These are phyloP conservation scores for Actinomortierella ambigua DNA, from an alignment of 371 early-diverging fungal species.

Conservation along the genomic window DNA sequence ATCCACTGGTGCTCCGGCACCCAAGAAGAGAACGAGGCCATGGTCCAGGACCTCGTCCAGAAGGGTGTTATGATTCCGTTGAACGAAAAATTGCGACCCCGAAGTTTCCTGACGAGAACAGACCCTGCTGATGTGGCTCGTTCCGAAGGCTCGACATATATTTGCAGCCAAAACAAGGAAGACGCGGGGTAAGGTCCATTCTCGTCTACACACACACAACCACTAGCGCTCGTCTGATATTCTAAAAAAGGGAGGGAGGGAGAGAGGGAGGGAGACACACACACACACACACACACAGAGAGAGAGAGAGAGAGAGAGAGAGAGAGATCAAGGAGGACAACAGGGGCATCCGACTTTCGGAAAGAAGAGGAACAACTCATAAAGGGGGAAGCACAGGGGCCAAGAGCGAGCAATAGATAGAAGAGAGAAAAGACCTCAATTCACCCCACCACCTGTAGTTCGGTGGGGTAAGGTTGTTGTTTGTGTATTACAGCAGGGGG, in stretches of 20 bases:
- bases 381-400: too few relatives aligned
- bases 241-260: neutral
- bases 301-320: neutral
- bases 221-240: neutral
- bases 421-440: too few relatives aligned
- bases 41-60: conserved; percentile 46
- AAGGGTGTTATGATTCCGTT: conserved; percentile 65
- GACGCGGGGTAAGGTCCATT: conserved; percentile 47
- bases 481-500: too few relatives aligned
- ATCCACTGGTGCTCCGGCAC: conserved; percentile 49
- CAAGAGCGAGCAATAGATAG: too few relatives aligned
- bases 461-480: too few relatives aligned
- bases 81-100: conserved; percentile 55
- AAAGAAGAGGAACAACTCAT: too few relatives aligned
- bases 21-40: conserved; percentile 29
- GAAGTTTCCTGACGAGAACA: conserved; percentile 52
- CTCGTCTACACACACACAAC: too few relatives aligned
- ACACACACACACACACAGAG: neutral
- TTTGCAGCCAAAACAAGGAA: conserved; percentile 43
- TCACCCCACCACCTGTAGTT: too few relatives aligned
- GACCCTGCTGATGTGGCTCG: conserved; percentile 54
- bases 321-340: neutral
- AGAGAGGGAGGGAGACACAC: neutral
- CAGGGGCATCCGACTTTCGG: too few relatives aligned
- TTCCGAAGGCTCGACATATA: conserved; percentile 49